Percentiles rank a stretch among this genome's conserved stretches.
Conservation (phyloP, 1,139 yeast genomes). For the Magnusiomyces magnusii region DNA sequence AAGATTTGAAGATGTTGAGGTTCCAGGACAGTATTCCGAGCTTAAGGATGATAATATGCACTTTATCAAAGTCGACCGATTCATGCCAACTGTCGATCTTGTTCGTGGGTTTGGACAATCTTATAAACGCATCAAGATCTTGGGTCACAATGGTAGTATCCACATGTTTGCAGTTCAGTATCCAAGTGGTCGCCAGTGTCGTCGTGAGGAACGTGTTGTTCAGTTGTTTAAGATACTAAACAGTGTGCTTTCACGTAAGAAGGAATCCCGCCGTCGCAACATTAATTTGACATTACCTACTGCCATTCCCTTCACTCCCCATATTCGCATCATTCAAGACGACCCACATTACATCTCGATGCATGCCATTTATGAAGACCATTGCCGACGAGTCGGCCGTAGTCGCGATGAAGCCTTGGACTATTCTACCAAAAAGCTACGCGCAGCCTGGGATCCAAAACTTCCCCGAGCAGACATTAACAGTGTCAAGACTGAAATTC, state of each 20-base stretch:
- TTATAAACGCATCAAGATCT: slow-evolving; percentile 76
- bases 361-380: slow-evolving; percentile 84
- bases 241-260: slow-evolving; percentile 69
- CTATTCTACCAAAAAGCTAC: slow-evolving; percentile 74
- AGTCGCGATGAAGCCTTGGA: slow-evolving; percentile 87
- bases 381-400: slow-evolving; percentile 65
- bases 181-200: slow-evolving; percentile 96
- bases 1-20: slow-evolving; percentile 94
- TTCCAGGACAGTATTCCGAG: slow-evolving; percentile 88
- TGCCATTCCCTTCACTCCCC: slow-evolving; percentile 93
- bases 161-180: slow-evolving; percentile 95
- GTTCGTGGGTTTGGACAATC: slow-evolving; percentile 92
- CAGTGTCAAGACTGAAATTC: slow-evolving; percentile 82
- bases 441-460: slow-evolving; percentile 90
- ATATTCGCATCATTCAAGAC: slow-evolving; percentile 84
- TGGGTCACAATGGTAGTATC: slow-evolving; percentile 89
- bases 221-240: slow-evolving; percentile 86
- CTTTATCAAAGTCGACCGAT: slow-evolving; percentile 87
- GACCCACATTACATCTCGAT: slow-evolving; percentile 69
- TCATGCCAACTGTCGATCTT: slow-evolving; percentile 80
- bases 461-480: slow-evolving; percentile 87
- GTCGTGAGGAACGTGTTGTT: slow-evolving; percentile 91
- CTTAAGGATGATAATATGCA: slow-evolving; percentile 74
- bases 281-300: slow-evolving; percentile 82
- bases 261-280: slow-evolving; percentile 80